Percentiles rank a stretch among this genome's conserved stretches.
Evolutionary conservation across 176 grass and related monocot species (phyloP).

Genomic region (Coix lacrymajobi): DNA sequence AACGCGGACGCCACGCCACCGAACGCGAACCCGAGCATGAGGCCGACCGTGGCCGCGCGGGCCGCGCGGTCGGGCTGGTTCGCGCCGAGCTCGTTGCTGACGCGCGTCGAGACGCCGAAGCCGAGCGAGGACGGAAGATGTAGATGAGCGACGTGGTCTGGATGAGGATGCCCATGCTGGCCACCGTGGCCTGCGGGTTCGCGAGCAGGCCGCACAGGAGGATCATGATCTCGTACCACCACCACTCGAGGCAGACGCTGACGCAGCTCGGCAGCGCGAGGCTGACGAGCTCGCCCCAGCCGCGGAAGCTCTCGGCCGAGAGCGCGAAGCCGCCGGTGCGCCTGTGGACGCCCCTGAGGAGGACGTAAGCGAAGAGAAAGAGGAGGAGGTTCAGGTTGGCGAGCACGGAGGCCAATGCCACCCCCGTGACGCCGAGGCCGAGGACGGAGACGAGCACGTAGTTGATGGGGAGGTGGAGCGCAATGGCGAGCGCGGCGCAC

Average conservation of each 20-base stretch:
- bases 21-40: constrained; percentile 54
- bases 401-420: constrained; percentile 63
- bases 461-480: constrained; percentile 75
- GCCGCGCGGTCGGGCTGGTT: constrained; percentile 41
- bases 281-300: constrained; percentile 59
- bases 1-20: constrained; percentile 49
- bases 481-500: constrained; percentile 65
- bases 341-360: constrained; percentile 40
- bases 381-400: constrained; percentile 77
- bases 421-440: constrained; percentile 52
- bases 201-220: constrained; percentile 78
- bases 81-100: constrained; percentile 88
- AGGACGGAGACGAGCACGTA: constrained; percentile 70
- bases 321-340: constrained; percentile 50
- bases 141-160: constrained; percentile 91
- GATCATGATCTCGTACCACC: constrained; percentile 99
- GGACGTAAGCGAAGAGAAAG: constrained; percentile 58
- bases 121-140: constrained; percentile 89
- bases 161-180: constrained; percentile 86
- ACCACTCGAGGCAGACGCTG: constrained; percentile 94
- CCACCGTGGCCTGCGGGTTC: constrained; percentile 75
- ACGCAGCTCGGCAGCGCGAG: constrained; percentile 82
- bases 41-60: constrained; percentile 43
- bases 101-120: constrained; percentile 78
- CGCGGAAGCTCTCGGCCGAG: constrained; percentile 55